Evolutionary conservation across 768 basidiomycete genomes (phyloP).

Genomic region (Macrolepiota fuliginosa): DNA sequence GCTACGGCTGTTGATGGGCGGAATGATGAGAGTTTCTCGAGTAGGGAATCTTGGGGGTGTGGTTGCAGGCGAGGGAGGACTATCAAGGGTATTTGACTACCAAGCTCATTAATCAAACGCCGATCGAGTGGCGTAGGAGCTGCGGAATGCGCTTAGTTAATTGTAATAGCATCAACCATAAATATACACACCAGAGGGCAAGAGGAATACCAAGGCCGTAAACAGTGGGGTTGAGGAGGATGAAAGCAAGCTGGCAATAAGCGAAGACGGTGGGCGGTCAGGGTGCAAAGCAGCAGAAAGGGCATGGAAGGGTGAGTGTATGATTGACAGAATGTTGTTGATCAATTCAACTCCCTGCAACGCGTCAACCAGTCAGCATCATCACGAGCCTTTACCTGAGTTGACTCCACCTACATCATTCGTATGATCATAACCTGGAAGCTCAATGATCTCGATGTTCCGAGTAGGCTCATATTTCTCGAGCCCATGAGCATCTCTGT

Average conservation of each 20-base stretch:
- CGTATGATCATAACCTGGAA: slow-evolving; percentile 42
- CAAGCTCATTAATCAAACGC: slow-evolving; percentile 46
- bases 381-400: slow-evolving; percentile 8
- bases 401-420: slow-evolving; percentile 40
- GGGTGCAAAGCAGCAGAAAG: slow-evolving; percentile 54
- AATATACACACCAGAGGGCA: slow-evolving; percentile 41
- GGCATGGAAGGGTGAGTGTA: slow-evolving; percentile 56
- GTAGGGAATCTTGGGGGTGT: slow-evolving; percentile 22
- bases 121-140: slow-evolving; percentile 39
- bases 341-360: slow-evolving; percentile 32
- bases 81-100: slow-evolving; percentile 56
- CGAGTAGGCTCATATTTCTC: slow-evolving; percentile 63
- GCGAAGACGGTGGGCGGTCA: slow-evolving; percentile 46
- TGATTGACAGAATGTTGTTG: slow-evolving; percentile 32
- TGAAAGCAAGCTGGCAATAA: slow-evolving; percentile 52
- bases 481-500: slow-evolving; percentile 59
- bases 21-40: slow-evolving; percentile 50
- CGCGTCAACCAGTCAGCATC: background rate
- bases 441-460: slow-evolving; percentile 61
- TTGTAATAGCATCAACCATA: background rate
- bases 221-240: slow-evolving; percentile 58
- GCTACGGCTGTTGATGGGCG: slow-evolving; percentile 47
- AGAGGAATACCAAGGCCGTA: slow-evolving; percentile 56
- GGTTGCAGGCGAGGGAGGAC: slow-evolving; percentile 42
- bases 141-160: slow-evolving; percentile 17